Evolutionary conservation across 140 eudicot species (phyloP).

Genomic region (Bidens hawaiensis): DNA sequence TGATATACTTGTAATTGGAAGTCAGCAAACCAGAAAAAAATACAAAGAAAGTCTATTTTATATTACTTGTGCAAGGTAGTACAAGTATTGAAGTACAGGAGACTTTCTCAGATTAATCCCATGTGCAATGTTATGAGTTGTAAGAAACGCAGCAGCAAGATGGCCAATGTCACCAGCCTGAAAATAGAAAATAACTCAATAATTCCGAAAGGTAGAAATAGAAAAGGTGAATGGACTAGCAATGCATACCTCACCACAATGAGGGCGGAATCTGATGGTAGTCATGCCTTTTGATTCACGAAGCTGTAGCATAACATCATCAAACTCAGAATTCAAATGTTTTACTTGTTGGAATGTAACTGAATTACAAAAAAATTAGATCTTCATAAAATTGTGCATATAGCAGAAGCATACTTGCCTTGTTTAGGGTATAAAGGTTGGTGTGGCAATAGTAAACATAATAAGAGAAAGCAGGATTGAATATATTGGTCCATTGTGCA

Average conservation of each 20-base stretch:
- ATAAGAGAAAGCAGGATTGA: too few species aligned
- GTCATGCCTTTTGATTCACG: too few species aligned
- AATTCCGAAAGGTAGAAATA: background rate
- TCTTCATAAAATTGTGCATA: background rate
- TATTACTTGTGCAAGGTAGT: constrained; percentile 88
- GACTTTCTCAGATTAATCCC: constrained; percentile 95
- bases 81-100: constrained; percentile 93
- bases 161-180: constrained; percentile 99
- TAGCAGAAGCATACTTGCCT: too few species aligned
- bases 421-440: constrained; percentile 31
- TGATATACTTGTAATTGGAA: background rate
- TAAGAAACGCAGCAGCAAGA: constrained; percentile 96
- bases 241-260: constrained; percentile 15
- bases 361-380: background rate
- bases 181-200: background rate
- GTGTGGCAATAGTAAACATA: constrained; percentile 96
- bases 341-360: background rate
- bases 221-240: background rate
- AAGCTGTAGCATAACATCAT: background rate
- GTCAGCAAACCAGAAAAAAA: too few species aligned
- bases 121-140: constrained; percentile 89
- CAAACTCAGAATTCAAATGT: background rate
- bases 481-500: too few species aligned
- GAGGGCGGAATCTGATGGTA: constrained; percentile 74
- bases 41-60: background rate